Base-by-base conservation (phyloP, 192 early-diverging fungal species). In the Umbelopsis vinacea region DNA sequence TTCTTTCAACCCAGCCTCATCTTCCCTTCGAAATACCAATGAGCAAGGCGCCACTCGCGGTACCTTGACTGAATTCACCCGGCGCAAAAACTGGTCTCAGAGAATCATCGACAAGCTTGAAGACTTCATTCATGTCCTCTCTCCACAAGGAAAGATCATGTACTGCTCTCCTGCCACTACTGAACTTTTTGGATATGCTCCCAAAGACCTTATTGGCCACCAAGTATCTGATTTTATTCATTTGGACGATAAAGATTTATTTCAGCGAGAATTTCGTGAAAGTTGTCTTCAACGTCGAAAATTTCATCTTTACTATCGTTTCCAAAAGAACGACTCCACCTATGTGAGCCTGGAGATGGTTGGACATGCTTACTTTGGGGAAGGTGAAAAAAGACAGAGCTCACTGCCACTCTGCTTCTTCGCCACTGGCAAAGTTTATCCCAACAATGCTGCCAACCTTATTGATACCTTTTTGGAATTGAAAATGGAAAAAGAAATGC, bases 401-500 rank as follows among this genome's bases (percentile, higher is more conserved):
- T 37, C 57, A 14, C 0, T 45, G 0, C 67, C 67, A 3, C 19
- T 60, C 10, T 79, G 76, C 8, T 79, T 79, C 38, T 79, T 79
- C 69, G 76, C 75, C 43, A 54, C 24, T 26, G 78, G 75, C 9
- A 63, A 70, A 40, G 43, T 46, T 19, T 45, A 72, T 37, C 78
- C 78, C 21, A 48, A 66, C 21, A 50, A 72, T 9, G 48, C 71
- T 19, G 40, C 75, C 24, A 38, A 50, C 29, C 47, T 72, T 11
- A 68, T 79, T 33, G 75, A 79, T 60, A 57, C 68, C 1, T 72
- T 79, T 23, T 52, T 79, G 11, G 78, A 79, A 45, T 50, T 79
- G n/a, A 79, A 79, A 52, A 55, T 76, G 74, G 78, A 79, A 45
- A 79, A 79, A 55, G 78, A 79, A 52, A 46, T 73, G 29, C 71